Evolutionary conservation across 371 early-diverging fungal species (phyloP).

Genomic region (Haplosporangium sp.): DNA sequence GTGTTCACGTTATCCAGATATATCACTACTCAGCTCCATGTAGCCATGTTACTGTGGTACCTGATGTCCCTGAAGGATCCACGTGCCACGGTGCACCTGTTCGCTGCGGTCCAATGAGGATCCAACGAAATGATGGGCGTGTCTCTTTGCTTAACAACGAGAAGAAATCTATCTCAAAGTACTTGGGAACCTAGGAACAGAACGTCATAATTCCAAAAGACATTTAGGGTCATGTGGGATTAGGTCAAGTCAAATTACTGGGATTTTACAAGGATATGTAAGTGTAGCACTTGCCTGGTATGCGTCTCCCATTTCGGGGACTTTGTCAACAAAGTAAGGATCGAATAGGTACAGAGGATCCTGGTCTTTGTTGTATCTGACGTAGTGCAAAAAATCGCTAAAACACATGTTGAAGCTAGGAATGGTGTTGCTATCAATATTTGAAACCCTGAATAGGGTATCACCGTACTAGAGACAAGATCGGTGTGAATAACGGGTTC

Average conservation of each 20-base stretch:
- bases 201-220: neutral
- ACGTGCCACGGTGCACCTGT: constrained; percentile 57
- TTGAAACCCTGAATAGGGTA: constrained; percentile 44
- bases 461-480: constrained; percentile 40
- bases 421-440: constrained; percentile 36
- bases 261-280: neutral
- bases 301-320: constrained; percentile 40
- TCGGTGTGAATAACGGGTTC: no score
- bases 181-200: constrained; percentile 46
- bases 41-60: constrained; percentile 10
- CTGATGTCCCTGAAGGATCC: constrained; percentile 57
- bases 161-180: constrained; percentile 53
- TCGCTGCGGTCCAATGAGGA: constrained; percentile 51
- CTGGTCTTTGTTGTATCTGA: constrained; percentile 41
- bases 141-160: constrained; percentile 23
- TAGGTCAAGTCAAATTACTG: neutral
- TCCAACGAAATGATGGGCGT: constrained; percentile 55
- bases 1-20: neutral
- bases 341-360: constrained; percentile 57
- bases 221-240: no score
- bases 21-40: neutral
- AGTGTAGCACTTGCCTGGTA: constrained; percentile 30
- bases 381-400: constrained; percentile 47
- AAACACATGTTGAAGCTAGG: constrained; percentile 32
- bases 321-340: constrained; percentile 38